Evolutionary conservation across 1,284 basidiomycete species (phyloP), one percentile per base, ranked within the genome.

Genomic region (Trichosporon ovoides): DNA sequence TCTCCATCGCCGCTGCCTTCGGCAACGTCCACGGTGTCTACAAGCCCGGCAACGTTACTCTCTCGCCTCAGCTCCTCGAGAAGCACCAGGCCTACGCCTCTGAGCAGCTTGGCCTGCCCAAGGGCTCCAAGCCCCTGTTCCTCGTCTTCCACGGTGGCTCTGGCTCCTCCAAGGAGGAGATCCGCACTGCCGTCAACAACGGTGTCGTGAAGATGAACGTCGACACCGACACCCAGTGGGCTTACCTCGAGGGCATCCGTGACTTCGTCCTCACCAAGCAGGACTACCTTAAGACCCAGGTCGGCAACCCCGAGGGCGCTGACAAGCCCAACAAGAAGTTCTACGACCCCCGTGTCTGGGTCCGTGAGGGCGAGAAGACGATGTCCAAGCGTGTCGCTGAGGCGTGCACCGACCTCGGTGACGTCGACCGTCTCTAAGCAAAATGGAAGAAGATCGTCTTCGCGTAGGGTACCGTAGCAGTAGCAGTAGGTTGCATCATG

Each of bases 91-190:
- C 79, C 51, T 86, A 85, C 80, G 84, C 89, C 52, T 83, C 83
- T 69, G 71, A 83, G 74, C 84, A 96, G 82, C 77, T 90, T 69
- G 84, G 84, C 63, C 82, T 82, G 49, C 81, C 83, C 68, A 68
- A 66, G 38, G 78, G 81, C 68, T 53, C 52, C 57, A 59, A 61
- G 59, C 92, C 94, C 70, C 81, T 96, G 87, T 98, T 88, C 86
- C 89, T 98, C 63, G 96, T 98, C 79, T 99, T 98, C 92, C 96
- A 99, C 83, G 96, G 96, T 80, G 96, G 96, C 68, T 98, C 95
- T 58, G 96, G 96, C 59, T 98, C 95, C 37, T 87, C 88, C 70
- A 94, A 95, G 82, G 87, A 96, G 59, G 96, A 99, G 81, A 98
- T 98, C 81, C 82, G 82, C 71, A 92, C 88, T 52, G 95, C 95